Base-by-base conservation (phyloP, 179 eudicot genomes). In the Spergularia azorica region DNA sequence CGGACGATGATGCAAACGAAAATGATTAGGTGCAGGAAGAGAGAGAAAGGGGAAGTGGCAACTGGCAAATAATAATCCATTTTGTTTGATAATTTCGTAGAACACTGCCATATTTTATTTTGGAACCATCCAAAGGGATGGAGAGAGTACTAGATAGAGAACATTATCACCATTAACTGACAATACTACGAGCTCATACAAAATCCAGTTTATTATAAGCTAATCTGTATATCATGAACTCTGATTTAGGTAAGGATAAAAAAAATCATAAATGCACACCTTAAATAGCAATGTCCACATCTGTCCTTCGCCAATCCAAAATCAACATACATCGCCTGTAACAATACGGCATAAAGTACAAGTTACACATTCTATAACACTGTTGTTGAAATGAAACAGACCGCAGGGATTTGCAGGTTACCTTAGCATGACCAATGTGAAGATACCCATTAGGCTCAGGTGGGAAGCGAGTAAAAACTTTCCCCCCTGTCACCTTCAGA, bases 391-490 rank as follows among this genome's bases (percentile, higher is more conserved):
- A 73, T 39, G 9, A 48, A 72, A 69, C 17, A 50, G 17, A 16
- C 13, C 20, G 52, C 67, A 39, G 32, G 17, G 76, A 71, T 14
- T 50, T 66, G 48, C 73, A 75, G 74, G 55, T 79, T 79, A 91
- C 99, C 94, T 95, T 95, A 65, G 99, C 99, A 83, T 95, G 99
- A 78, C 99, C 99, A 77, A 95, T 95, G 74, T 95, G 99, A 62
- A 86, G 85, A 74, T 84, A 86, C 15, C 87, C 80, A 87, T 73
- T 81, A n/a, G 81, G 79, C 71, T 84, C 81, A 61, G 92, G 95
- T 59, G 92, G 92, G 75, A 91, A 91, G 63, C 95, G 95, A 58
- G 95, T 91, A 36, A 73, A 48, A 69, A 95, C 95, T 86, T 91
- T 93, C 63, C 97, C 94, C 50, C 90, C 94, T 1, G 94, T 91